Conservation (phyloP, 208 protist genomes). For the Wallacemonas sp. region DNA sequence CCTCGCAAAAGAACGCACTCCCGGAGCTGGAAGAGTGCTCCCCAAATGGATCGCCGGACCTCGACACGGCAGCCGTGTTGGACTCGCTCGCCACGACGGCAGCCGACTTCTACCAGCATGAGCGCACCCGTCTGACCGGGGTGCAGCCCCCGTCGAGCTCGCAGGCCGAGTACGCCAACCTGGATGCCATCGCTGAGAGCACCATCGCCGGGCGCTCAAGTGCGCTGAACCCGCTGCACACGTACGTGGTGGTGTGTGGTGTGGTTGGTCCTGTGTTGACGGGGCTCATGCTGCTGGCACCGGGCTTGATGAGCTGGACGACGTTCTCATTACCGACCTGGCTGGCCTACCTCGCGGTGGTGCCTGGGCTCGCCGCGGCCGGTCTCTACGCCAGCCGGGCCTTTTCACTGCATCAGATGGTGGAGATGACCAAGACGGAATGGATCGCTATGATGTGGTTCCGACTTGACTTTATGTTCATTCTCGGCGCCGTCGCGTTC, state of each 20-base stretch:
- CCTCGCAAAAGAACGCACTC: conserved; percentile 52
- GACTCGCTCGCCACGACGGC: conserved; percentile 53
- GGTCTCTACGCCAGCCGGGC: conserved; percentile 51
- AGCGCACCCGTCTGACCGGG: conserved; percentile 31
- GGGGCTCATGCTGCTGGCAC: conserved; percentile 40
- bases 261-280: conserved; percentile 42
- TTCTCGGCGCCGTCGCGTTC: conserved; percentile 62
- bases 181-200: background rate
- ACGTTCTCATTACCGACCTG: conserved; percentile 34
- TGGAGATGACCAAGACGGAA: conserved; percentile 59
- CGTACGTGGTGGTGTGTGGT: conserved; percentile 54
- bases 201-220: background rate
- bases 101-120: conserved; percentile 51
- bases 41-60: conserved; percentile 55
- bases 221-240: conserved; percentile 44
- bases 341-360: conserved; percentile 40
- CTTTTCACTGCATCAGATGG: conserved; percentile 25
- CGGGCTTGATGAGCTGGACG: conserved; percentile 49
- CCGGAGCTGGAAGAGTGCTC: conserved; percentile 74
- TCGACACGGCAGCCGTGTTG: conserved; percentile 61
- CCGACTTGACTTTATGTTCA: conserved; percentile 72
- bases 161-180: conserved; percentile 5
- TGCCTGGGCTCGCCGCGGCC: conserved; percentile 46
- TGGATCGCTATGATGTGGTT: conserved; percentile 88
- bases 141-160: background rate